Base-by-base conservation (phyloP, 768 basidiomycete genomes). In the Trametes gibbosa region DNA sequence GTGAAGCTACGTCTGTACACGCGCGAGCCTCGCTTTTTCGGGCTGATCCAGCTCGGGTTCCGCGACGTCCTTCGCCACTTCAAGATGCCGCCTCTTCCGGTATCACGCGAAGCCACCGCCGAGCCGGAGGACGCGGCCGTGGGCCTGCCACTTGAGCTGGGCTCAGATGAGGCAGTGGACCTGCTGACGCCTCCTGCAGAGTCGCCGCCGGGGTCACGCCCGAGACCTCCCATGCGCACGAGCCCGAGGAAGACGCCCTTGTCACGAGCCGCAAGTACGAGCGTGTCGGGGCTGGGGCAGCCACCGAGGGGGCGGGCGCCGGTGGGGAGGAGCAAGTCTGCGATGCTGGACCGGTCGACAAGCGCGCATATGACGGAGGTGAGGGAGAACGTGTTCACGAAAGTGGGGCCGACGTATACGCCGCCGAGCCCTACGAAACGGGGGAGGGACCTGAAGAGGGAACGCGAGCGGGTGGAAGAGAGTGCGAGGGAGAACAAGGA, bases 41-140 rank as follows among this genome's bases (percentile, higher is more conserved):
- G 83, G 2, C 72, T 89, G 10, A 78, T 92, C 3, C 90, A 92
- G 66, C 79, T 78, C 0, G 91, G 84, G 0, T 92, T 86, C 67
- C 80, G 85, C 12, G 66, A 72, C 7, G 72, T 82, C 3, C 52
- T 81, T 3, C 64, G 64, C 52, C 46, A 50, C 53, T 65, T 65
- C 61, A 46, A 50, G 32, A 50, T 59, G 10, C 56, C 63, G 13
- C 35, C 47, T 13, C 7, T 34, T 7, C 59, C 57, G 13, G 29
- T 45, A 27, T 21, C 58, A 13, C 37, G 29, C 12, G 19, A 42
- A 10, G 48, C 48, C 21, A 16, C 27, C 0, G 21, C 24, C 2
- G 55, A 59, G 45, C 32, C 56, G 3, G 32, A 43, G 17, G 46
- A 29, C 21, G 37, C 23, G 12, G 19, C 32, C 13, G 8, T 51